Evolutionary conservation across 1,139 yeast genomes (phyloP).

Genomic region (Geotrichum aggregatum): DNA sequence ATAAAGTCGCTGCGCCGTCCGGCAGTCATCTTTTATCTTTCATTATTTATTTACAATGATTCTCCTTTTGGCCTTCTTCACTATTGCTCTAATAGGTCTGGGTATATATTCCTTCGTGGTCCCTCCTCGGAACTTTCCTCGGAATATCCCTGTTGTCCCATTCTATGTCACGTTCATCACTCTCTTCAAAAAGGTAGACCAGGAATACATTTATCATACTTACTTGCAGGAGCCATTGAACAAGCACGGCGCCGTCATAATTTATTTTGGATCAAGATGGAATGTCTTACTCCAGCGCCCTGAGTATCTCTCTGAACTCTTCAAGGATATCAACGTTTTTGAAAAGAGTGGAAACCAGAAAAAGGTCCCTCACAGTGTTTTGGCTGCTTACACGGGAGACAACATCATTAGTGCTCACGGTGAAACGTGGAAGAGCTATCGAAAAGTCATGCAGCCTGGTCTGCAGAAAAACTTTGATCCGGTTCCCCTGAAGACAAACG

Average conservation of each 20-base stretch:
- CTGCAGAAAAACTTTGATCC: slow-evolving; percentile 49
- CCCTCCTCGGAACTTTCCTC: slow-evolving; percentile 42
- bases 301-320: slow-evolving; percentile 45
- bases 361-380: slow-evolving; percentile 55
- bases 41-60: neutral
- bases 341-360: slow-evolving; percentile 60
- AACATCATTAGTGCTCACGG: slow-evolving; percentile 62
- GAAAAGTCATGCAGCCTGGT: slow-evolving; percentile 47
- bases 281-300: slow-evolving; percentile 54
- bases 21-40: neutral
- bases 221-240: slow-evolving; percentile 45
- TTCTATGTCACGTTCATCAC: slow-evolving; percentile 57
- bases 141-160: slow-evolving; percentile 56
- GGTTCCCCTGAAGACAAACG: slow-evolving; percentile 27
- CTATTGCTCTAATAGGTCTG: neutral
- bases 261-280: slow-evolving; percentile 63
- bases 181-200: slow-evolving; percentile 46
- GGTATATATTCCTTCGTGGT: slow-evolving; percentile 24
- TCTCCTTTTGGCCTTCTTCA: neutral
- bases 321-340: slow-evolving; percentile 49
- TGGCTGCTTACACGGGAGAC: slow-evolving; percentile 58
- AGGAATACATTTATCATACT: slow-evolving; percentile 45
- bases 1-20: neutral
- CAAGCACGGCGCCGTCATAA: slow-evolving; percentile 55
- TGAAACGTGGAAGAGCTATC: slow-evolving; percentile 49